phyloP scores from a whole-genome alignment of 352 stramenopile species.

The Phytophthora palmivora region DNA sequence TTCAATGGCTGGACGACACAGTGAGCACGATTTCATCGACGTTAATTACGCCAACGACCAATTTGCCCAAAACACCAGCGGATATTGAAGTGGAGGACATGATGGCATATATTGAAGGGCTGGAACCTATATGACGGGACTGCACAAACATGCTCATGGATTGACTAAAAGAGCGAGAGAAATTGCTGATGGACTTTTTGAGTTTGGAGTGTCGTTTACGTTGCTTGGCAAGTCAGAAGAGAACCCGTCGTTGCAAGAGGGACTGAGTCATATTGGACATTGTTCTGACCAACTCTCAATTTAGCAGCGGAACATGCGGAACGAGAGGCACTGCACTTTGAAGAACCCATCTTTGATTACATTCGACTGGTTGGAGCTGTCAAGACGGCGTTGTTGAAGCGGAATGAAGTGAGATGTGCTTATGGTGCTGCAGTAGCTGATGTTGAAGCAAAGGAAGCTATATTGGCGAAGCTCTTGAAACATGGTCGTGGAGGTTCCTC shows the following conservation, averaged over 20 bases:
- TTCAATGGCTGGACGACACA: conserved; percentile 91
- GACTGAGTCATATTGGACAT: conserved; percentile 92
- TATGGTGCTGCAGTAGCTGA: conserved; percentile 90
- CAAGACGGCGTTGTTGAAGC: conserved; percentile 93
- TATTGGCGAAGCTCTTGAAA: conserved; percentile 72
- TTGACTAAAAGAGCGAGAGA: conserved; percentile 95
- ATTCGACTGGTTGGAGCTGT: conserved; percentile 96
- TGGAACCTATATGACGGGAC: conserved; percentile 96
- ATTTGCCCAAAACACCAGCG: conserved; percentile 87
- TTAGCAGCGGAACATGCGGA: conserved; percentile 94
- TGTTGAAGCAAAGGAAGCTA: conserved; percentile 83
- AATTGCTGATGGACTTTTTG: conserved; percentile 96
- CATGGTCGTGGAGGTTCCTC: conserved; percentile 45
- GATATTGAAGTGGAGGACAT: conserved; percentile 97
- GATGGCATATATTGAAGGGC: conserved; percentile 94
- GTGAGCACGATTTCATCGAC: conserved; percentile 86
- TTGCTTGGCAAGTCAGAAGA: conserved; percentile 95
- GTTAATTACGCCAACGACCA: conserved; percentile 52
- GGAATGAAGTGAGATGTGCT: conserved; percentile 91
- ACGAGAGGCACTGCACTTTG: conserved; percentile 93
- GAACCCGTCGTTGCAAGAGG: conserved; percentile 91
- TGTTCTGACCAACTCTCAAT: conserved; percentile 94
- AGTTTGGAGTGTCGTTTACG: conserved; percentile 97
- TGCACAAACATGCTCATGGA: conserved; percentile 94
- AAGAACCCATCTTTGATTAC: conserved; percentile 97